phyloP scores from a whole-genome alignment of 2,329 filamentous ascomycete species.

The Fusarium sp. region DNA sequence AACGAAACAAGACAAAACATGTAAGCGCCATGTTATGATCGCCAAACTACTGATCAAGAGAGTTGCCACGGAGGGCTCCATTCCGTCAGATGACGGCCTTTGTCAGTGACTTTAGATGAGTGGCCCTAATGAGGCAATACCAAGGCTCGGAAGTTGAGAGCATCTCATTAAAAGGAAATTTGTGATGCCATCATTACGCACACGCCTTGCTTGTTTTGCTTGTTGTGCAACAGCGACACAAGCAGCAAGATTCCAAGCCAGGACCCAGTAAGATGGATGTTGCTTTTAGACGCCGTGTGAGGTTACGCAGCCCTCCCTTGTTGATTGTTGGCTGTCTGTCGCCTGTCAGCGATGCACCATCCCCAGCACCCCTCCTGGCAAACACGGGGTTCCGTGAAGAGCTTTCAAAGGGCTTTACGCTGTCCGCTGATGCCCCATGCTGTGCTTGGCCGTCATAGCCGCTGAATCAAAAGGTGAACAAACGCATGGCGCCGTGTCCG shows the following conservation, averaged over 20 bases:
- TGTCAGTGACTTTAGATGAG: not conserved
- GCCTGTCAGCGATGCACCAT: conserved; percentile 21
- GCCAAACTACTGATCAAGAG: not conserved
- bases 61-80: not conserved
- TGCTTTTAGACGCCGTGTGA: conserved; percentile 26
- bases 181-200: conserved; percentile 29
- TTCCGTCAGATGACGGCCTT: not conserved
- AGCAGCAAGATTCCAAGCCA: not conserved
- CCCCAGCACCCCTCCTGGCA: conserved; percentile 2
- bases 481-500: conserved; percentile 7
- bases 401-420: not conserved
- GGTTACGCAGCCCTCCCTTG: conserved; percentile 5
- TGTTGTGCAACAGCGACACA: conserved; percentile 6
- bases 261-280: not conserved
- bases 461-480: conserved; percentile 18
- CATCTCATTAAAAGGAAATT: not conserved
- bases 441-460: not conserved
- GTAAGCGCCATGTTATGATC: not conserved
- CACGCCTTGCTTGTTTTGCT: not conserved
- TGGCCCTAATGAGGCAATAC: not conserved
- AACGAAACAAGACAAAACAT: conserved; percentile 25
- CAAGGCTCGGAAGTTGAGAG: not conserved
- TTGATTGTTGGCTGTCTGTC: not conserved
- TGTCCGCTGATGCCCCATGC: not conserved
- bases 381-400: conserved; percentile 13